Percentiles rank a stretch among this genome's conserved stretches.
phyloP scores from a whole-genome alignment of 805 yeast genomes.

The Teunomyces kruisii region DNA sequence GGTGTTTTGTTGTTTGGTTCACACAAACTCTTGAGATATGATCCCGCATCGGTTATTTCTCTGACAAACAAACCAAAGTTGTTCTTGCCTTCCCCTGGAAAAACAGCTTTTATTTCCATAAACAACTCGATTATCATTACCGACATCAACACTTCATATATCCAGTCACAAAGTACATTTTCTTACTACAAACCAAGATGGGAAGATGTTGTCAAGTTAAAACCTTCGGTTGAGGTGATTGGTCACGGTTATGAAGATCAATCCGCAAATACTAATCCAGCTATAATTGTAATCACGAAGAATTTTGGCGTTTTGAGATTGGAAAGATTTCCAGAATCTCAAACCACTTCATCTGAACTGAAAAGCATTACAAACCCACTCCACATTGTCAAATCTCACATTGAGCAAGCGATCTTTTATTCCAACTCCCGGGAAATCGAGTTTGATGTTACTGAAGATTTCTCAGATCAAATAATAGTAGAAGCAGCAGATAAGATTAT shows the following conservation, averaged over 20 bases:
- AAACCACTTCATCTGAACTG: slow-evolving; percentile 14
- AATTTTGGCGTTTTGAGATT: slow-evolving; percentile 63
- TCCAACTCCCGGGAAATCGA: slow-evolving; percentile 47
- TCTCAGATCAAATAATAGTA: slow-evolving; percentile 14
- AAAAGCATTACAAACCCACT: slow-evolving; percentile 20
- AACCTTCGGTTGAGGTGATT: slow-evolving; percentile 49
- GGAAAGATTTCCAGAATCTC: slow-evolving; percentile 40
- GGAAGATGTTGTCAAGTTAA: slow-evolving; percentile 77
- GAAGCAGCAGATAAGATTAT: slow-evolving; percentile 49
- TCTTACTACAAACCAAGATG: slow-evolving; percentile 53
- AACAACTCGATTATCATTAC: slow-evolving; percentile 63
- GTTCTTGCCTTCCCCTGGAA: slow-evolving; percentile 56
- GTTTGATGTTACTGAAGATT: slow-evolving; percentile 46
- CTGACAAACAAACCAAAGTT: slow-evolving; percentile 42
- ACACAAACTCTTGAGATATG: slow-evolving; percentile 56
- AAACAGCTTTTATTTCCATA: slow-evolving; percentile 60
- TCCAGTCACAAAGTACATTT: slow-evolving; percentile 16
- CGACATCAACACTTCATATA: slow-evolving; percentile 49
- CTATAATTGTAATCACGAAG: slow-evolving; percentile 48
- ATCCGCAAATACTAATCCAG: slow-evolving; percentile 38
- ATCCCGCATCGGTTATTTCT: slow-evolving; percentile 8
- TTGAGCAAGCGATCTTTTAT: slow-evolving; percentile 82
- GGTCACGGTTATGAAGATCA: slow-evolving; percentile 58
- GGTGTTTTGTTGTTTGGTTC: slow-evolving; percentile 61
- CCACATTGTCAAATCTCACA: slow-evolving; percentile 61